Base-by-base conservation (phyloP, 1,139 yeast genomes). In the Geotrichum restrictum region DNA sequence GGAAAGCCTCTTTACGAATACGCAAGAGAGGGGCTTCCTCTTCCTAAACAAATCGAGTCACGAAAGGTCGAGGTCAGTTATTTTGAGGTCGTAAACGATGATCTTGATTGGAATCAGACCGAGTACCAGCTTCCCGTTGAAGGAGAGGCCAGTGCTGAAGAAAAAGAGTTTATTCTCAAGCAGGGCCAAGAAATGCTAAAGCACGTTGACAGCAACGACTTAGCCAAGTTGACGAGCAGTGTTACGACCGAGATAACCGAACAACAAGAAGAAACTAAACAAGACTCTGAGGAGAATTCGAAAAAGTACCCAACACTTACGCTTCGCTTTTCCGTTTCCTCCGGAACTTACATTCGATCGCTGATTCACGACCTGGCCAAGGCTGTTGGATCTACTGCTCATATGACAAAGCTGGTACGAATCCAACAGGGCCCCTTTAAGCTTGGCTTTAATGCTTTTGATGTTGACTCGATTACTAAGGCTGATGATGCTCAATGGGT, bases 1-100 rank as follows among this genome's bases (percentile, higher is more conserved):
- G 99, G 99, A 27, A 89, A 85, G 69, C 95, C 96, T 3, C 72
- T 94, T 52, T 91, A 93, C 66, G 97, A 91, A 62, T 94, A 94
- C 66, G 98, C 98, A 1, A 78, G 98, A 61, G 81, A 86, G 59
- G 95, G 95, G 0, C 75, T 80, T 43, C 94, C 96, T 0, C 75
- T 93, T 38, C 98, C 98, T 0, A 79, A 80, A 52, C 79, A 83
- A 19, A 88, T 94, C 53, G 83, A 87, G 63, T 78, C 86, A 1
- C 77, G 98, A 61, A 81, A 82, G 34, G 89, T 88, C 11, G 76
- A 74, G 32, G 79, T 93, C 2, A 71, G 75, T 56, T 76, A 75
- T 46, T 67, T 89, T 37, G 74, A 76, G 22, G 72, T 88, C 1
- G 71, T 75, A 6, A 47, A 48, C n/a, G 45, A 45, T 8, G 49